phyloP scores from a whole-genome alignment of 768 basidiomycete genomes.

The Podaxis sp. region DNA sequence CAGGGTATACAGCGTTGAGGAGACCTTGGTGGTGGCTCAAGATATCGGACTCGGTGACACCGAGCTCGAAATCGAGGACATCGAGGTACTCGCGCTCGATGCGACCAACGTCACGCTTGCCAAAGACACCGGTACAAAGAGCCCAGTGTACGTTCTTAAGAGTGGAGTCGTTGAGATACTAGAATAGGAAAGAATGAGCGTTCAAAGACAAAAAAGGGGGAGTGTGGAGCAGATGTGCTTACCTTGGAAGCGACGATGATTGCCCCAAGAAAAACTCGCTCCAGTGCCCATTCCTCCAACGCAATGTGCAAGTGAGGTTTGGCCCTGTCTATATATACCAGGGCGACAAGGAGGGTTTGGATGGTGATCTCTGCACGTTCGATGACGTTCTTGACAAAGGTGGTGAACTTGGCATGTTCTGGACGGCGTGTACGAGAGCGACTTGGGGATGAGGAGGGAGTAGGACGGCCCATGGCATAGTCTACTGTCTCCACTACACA shows the following conservation, averaged over 20 bases:
- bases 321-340: constrained; percentile 75
- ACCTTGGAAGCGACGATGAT: constrained; percentile 86
- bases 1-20: constrained; percentile 18
- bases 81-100: constrained; percentile 82
- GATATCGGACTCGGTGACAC: constrained; percentile 59
- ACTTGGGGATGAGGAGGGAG: constrained; percentile 46
- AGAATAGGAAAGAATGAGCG: constrained; percentile 14
- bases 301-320: constrained; percentile 79
- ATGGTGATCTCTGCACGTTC: constrained; percentile 69
- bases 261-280: constrained; percentile 90
- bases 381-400: constrained; percentile 67
- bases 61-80: constrained; percentile 73
- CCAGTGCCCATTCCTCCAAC: constrained; percentile 80
- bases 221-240: constrained; percentile 18
- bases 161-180: constrained; percentile 87
- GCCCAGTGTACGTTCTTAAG: constrained; percentile 92
- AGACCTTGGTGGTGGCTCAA: constrained; percentile 46
- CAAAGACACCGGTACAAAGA: constrained; percentile 77
- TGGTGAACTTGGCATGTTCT: constrained; percentile 52
- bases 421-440: constrained; percentile 42
- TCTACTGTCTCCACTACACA: constrained; percentile 69
- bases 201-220: constrained; percentile 3
- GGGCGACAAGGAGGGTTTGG: constrained; percentile 61
- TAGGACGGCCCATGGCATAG: constrained; percentile 67
- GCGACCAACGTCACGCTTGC: constrained; percentile 74